Percentiles rank a stretch among this genome's conserved stretches.
phyloP scores from a whole-genome alignment of 176 grass and related monocot species.

The Juncus inflexus region DNA sequence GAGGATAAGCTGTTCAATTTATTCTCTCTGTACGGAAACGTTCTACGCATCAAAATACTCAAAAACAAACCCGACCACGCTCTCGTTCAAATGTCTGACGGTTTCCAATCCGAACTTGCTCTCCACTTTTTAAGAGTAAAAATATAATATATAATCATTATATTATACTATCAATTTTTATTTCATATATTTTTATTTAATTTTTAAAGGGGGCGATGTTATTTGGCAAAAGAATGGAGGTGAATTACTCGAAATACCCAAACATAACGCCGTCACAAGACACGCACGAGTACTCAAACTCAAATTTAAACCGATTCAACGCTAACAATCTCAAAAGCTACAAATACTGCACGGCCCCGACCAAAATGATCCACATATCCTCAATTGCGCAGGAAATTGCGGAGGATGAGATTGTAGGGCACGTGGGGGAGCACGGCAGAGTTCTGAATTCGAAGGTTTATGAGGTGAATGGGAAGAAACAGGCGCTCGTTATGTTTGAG shows the following conservation, averaged over 20 bases:
- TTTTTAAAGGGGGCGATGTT: conserved; percentile 39
- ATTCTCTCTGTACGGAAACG: conserved; percentile 49
- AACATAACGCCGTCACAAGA: conserved; percentile 38
- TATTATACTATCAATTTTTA: no score
- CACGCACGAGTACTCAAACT: conserved; percentile 42
- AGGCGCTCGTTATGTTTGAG: conserved; percentile 45
- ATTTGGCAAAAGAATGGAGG: conserved; percentile 48
- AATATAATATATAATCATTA: background rate
- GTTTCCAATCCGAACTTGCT: conserved; percentile 55
- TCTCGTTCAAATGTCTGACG: conserved; percentile 50
- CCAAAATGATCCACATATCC: conserved; percentile 56
- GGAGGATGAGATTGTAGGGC: conserved; percentile 38
- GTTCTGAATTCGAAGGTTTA: conserved; percentile 45
- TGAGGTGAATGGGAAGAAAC: conserved; percentile 49
- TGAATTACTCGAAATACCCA: conserved; percentile 48
- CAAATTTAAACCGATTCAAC: conserved; percentile 45
- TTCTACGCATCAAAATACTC: conserved; percentile 46
- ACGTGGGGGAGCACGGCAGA: conserved; percentile 38
- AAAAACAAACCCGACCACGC: conserved; percentile 52
- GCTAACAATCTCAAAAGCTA: conserved; percentile 45
- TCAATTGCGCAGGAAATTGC: conserved; percentile 39
- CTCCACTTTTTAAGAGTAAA: conserved; percentile 46
- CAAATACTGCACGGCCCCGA: conserved; percentile 42
- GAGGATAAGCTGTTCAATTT: conserved; percentile 57
- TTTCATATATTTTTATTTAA: background rate